phyloP scores from a whole-genome alignment of 2,329 filamentous ascomycete species.

The Hyphodiscus sp. region DNA sequence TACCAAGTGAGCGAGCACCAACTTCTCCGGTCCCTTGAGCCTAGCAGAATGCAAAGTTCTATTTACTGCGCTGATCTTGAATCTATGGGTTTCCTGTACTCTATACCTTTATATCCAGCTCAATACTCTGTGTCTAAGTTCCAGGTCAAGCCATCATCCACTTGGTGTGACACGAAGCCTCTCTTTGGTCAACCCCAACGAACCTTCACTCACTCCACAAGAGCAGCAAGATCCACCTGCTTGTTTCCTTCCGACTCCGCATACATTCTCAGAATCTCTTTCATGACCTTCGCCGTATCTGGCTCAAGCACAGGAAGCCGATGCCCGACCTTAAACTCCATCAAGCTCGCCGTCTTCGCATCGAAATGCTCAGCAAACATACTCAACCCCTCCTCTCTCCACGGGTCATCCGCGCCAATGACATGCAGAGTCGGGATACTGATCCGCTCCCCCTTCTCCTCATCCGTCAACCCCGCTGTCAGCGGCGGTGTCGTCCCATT shows the following conservation, averaged over 20 bases:
- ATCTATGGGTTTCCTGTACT: background rate
- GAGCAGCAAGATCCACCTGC: background rate
- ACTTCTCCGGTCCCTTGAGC: background rate
- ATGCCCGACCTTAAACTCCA: conserved; percentile 22
- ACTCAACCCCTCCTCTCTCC: conserved; percentile 10
- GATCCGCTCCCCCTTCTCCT: conserved; percentile 11
- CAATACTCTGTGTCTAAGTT: background rate
- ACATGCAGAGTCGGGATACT: conserved; percentile 19
- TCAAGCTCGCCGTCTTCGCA: conserved; percentile 6
- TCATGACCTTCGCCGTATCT: conserved; percentile 17
- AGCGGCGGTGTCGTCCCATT: conserved; percentile 16
- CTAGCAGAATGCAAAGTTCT: background rate
- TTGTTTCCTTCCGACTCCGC: conserved; percentile 5
- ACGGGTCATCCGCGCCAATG: conserved; percentile 20
- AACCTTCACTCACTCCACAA: background rate
- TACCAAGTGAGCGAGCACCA: background rate
- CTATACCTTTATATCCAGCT: background rate
- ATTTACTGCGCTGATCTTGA: background rate
- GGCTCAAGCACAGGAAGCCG: conserved; percentile 15
- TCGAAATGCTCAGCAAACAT: conserved; percentile 16
- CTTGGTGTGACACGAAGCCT: background rate
- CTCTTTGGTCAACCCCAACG: background rate
- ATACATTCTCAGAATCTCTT: conserved; percentile 19
- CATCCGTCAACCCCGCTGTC: conserved; percentile 2
- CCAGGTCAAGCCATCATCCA: background rate